phyloP scores from a whole-genome alignment of 495 filamentous ascomycete genomes.

The Cladorrhinum samala region DNA sequence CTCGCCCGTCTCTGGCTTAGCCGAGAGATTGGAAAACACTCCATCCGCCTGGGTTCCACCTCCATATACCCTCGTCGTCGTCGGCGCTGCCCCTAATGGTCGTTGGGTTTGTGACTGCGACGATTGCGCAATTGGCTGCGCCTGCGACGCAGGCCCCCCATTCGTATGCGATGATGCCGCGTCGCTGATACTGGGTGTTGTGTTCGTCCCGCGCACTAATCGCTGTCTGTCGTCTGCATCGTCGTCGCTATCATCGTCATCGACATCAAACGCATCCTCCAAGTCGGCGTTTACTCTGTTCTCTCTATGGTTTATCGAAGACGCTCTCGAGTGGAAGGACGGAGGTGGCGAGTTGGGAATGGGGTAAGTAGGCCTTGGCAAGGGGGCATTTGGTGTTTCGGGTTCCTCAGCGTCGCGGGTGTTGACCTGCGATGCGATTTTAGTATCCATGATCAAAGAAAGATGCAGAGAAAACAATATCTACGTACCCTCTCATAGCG shows the following conservation, averaged over 20 bases:
- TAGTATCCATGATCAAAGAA: neutral
- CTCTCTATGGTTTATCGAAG: slow-evolving; percentile 57
- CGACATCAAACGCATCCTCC: slow-evolving; percentile 83
- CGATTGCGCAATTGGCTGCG: slow-evolving; percentile 19
- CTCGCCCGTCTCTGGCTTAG: slow-evolving; percentile 82
- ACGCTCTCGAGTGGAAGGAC: slow-evolving; percentile 82
- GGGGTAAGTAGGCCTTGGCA: slow-evolving; percentile 32
- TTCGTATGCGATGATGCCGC: slow-evolving; percentile 9
- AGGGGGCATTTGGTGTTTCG: slow-evolving; percentile 30
- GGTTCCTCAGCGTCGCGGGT: slow-evolving; percentile 42
- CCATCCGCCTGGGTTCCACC: slow-evolving; percentile 73
- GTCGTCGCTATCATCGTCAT: slow-evolving; percentile 64
- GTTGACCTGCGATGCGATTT: slow-evolving; percentile 33
- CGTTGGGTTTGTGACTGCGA: slow-evolving; percentile 7
- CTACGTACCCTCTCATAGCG: slow-evolving; percentile 76
- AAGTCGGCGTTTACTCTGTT: slow-evolving; percentile 62
- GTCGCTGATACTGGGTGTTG: slow-evolving; percentile 29
- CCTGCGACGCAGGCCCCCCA: neutral
- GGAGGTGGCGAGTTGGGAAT: slow-evolving; percentile 85
- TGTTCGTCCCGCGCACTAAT: slow-evolving; percentile 64
- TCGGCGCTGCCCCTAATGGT: slow-evolving; percentile 4
- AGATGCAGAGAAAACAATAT: neutral
- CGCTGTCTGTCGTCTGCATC: slow-evolving; percentile 80
- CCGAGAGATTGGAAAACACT: slow-evolving; percentile 90
- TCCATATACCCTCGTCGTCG: slow-evolving; percentile 48